Evolutionary conservation across 2,329 filamentous ascomycete species (phyloP).

Genomic region (Aotearoamyces nothofagi): DNA sequence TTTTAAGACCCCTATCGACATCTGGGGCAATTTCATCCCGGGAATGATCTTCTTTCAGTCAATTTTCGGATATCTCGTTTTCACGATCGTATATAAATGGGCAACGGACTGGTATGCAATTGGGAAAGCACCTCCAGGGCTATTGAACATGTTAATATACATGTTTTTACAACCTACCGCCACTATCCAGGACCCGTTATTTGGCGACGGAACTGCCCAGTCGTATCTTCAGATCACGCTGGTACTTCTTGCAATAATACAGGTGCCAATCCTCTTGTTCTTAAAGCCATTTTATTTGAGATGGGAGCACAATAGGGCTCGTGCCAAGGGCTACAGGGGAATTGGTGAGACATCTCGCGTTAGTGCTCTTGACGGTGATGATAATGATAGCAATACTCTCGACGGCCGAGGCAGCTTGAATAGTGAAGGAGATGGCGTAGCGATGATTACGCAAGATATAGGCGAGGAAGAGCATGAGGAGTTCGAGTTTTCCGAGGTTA

Average conservation of each 20-base stretch:
- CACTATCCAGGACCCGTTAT: conserved; percentile 56
- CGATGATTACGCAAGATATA: conserved; percentile 80
- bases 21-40: conserved; percentile 93
- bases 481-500: conserved; percentile 91
- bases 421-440: conserved; percentile 62
- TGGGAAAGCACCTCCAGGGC: conserved; percentile 58
- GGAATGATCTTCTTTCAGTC: conserved; percentile 99
- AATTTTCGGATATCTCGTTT: conserved; percentile 91
- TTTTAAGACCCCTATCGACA: conserved; percentile 89
- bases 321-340: conserved; percentile 79
- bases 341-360: conserved; percentile 81
- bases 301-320: conserved; percentile 81
- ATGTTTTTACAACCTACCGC: conserved; percentile 96
- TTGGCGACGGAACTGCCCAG: conserved; percentile 46
- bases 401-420: conserved; percentile 53
- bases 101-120: conserved; percentile 64
- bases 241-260: conserved; percentile 65
- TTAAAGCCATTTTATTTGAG: conserved; percentile 92
- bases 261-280: conserved; percentile 84
- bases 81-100: conserved; percentile 97
- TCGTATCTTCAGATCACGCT: conserved; percentile 60
- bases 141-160: conserved; percentile 98
- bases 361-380: conserved; percentile 80
- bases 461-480: conserved; percentile 80
- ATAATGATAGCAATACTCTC: conserved; percentile 43